Base-by-base conservation (phyloP, 768 basidiomycete genomes). In the Rubroboletus satanas region DNA sequence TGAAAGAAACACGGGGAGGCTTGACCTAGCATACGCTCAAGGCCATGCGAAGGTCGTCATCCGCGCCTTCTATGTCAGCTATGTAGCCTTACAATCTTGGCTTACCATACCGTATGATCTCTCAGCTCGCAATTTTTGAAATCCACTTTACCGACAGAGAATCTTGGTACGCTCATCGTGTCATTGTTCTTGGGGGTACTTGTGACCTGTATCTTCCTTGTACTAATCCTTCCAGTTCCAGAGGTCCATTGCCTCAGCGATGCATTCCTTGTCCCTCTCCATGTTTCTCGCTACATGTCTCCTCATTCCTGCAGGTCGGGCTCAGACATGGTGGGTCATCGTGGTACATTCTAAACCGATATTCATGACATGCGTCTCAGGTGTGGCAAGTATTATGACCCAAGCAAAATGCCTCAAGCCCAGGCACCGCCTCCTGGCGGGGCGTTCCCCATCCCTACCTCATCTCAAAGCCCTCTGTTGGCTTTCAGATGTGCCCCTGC, bases 401-500 rank as follows among this genome's bases (percentile, higher is more conserved):
- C 74, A 9, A 72, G 69, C 12, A 68, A 72, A 21, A 74, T 78
- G 54, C 55, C 66, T 44, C 66, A 58, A 52, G 15, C 3, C 26
- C 10, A 38, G 5, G 65, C 80, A 17, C 73, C 74, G 23, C 73
- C 75, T 37, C 81, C 82, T 55, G 82, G 80, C 4, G 80, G 81
- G 42, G 64, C 71, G 49, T 82, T 81, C 56, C 68, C 74, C 7
- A 53, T 70, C 15, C 77, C 79, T 12, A 66, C 61, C 5, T 55
- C 62, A 4, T 76, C 75, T 17, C 55, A 71, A 18, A 67, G 45
- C 5, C 77, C 82, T 31, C 73, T 83, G 12, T 69, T 85, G 29
- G 79, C 83, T 17, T 68, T 85, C 29, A 78, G 83, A 50, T 85
- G 84, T 58, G 74, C 75, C 0, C 83, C 82, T 32, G 80, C 82